These are phyloP conservation scores for Lobosporangium transversale DNA, from an alignment of 192 early-diverging fungal genomes.

Conservation along the genomic window DNA sequence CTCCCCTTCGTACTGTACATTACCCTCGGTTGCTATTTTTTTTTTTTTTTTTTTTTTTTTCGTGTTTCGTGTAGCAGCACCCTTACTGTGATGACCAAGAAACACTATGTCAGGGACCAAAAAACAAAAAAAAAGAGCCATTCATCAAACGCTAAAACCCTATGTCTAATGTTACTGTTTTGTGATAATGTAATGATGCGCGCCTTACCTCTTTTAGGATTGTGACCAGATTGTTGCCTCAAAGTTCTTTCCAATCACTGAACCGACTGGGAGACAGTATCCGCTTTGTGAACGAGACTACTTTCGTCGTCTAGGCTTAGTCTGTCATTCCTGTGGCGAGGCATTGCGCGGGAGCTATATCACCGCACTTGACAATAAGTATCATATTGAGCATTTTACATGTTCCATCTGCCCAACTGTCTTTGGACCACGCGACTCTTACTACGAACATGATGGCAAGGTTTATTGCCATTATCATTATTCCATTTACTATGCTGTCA, in stretches of 20 bases:
- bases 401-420: slow-evolving; percentile 92
- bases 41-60: background rate
- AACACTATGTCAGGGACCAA: slow-evolving; percentile 2
- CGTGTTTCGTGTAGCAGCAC: too few species aligned
- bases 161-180: too few species aligned
- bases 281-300: slow-evolving; percentile 92
- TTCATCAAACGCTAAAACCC: background rate
- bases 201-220: slow-evolving; percentile 62
- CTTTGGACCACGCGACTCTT: slow-evolving; percentile 95
- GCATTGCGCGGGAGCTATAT: slow-evolving; percentile 93
- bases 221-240: slow-evolving; percentile 80
- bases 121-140: background rate
- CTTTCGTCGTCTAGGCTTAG: slow-evolving; percentile 79
- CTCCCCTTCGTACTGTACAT: background rate
- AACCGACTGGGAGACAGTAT: slow-evolving; percentile 61
- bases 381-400: slow-evolving; percentile 97
- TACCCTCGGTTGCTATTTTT: background rate
- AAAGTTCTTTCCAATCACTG: slow-evolving; percentile 84
- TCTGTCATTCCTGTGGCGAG: slow-evolving; percentile 86
- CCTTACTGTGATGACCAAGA: slow-evolving; percentile 10
- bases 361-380: slow-evolving; percentile 90
- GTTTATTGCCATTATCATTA: slow-evolving; percentile 97
- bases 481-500: slow-evolving; percentile 86
- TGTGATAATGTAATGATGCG: too few species aligned
- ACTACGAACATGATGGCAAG: slow-evolving; percentile 93